Base-by-base conservation (phyloP, 2,329 filamentous ascomycete species). In the Blumeria hordei region DNA sequence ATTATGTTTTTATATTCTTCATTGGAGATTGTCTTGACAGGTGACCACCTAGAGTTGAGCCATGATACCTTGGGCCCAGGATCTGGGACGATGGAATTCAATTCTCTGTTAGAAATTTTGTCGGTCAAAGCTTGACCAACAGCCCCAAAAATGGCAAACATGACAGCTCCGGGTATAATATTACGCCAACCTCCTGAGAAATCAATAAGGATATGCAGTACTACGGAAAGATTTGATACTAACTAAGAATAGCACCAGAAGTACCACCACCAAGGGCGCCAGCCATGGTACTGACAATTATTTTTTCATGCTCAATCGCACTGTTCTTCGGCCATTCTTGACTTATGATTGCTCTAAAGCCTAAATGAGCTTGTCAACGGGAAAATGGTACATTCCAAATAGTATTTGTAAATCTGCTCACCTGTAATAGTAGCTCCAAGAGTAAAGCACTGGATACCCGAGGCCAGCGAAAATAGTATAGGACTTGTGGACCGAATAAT, bases 381-480 rank as follows among this genome's bases (percentile, higher is more conserved):
- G 10, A 36, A 10, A 28, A 34, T 33, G 49, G 8, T 35, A 51
- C 12, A 47, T 28, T 47, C 1, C 18, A 7, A 47, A 21, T 21
- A 21, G 14, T 55, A 33, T 58, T 54, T 49, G 37, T 28, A 28
- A 28, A 11, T 32, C 1, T 45, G 11, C 77, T 63, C 71, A 80
- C 83, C 81, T 74, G 81, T 90, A 65, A 81, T 95, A 14, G 78
- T 83, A 50, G 76, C 78, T 37, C 86, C 86, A 41, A 93, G 74
- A 44, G 77, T 74, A 67, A 86, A 86, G 77, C 85, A 94, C 69
- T 94, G 87, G 43, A 85, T 71, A 16, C 85, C 83, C 21, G 82
- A 80, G 39, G 81, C 74, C 11, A 82, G 61, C 0, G 85, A 81
- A 68, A 87, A 90, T 6, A 90, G 68, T 2, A 78, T 73, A 3